Percentiles rank a stretch among this genome's conserved stretches.
These are phyloP conservation scores for Naganishia kalamii DNA, from an alignment of 768 basidiomycete species.

Conservation along the genomic window DNA sequence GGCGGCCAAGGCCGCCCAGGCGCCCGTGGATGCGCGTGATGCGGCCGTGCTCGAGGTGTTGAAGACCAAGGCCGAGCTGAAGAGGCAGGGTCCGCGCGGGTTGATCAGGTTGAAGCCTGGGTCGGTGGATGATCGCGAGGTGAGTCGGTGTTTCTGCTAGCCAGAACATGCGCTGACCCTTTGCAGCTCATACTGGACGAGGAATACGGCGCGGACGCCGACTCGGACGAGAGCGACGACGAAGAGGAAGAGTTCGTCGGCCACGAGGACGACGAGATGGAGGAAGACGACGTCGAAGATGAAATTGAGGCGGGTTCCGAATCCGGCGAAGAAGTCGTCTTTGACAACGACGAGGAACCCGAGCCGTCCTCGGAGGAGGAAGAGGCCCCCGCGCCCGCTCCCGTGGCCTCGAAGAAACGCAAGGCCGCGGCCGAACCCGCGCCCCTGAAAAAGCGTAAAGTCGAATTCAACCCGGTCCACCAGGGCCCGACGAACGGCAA, in stretches of 20 bases:
- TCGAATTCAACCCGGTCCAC: neutral
- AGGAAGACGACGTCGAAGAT: constrained; percentile 30
- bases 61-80: constrained; percentile 61
- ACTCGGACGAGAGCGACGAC: constrained; percentile 39
- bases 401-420: constrained; percentile 13
- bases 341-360: constrained; percentile 33
- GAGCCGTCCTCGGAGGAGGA: constrained; percentile 9
- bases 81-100: constrained; percentile 53
- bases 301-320: constrained; percentile 32
- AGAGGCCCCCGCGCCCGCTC: constrained; percentile 2
- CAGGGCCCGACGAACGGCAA: neutral
- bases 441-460: neutral
- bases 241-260: constrained; percentile 39
- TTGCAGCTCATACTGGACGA: constrained; percentile 50
- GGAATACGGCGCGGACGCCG: constrained; percentile 47
- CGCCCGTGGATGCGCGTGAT: constrained; percentile 51
- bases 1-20: constrained; percentile 20
- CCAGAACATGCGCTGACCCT: neutral
- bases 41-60: constrained; percentile 53
- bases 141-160: constrained; percentile 46
- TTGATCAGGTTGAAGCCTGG: constrained; percentile 56
- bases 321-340: constrained; percentile 53
- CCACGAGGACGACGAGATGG: constrained; percentile 33
- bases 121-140: constrained; percentile 48
- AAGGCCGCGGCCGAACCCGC: constrained; percentile 34